Percentiles rank a stretch among this genome's conserved stretches.
These are phyloP conservation scores for Forsythia viridissima DNA, from an alignment of 257 asterid species.

Conservation along the genomic window DNA sequence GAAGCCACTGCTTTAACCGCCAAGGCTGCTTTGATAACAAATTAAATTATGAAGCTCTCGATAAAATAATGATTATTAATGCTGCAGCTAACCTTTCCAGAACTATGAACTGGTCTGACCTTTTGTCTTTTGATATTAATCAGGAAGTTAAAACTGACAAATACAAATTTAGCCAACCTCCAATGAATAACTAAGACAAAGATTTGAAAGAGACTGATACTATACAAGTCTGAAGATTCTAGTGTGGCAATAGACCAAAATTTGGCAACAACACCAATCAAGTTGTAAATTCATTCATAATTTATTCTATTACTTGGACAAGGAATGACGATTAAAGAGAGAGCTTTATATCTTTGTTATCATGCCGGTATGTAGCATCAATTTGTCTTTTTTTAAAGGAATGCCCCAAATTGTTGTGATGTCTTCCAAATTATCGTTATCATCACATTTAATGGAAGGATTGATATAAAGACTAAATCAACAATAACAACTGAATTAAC, in stretches of 20 bases:
- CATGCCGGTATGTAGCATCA: neutral
- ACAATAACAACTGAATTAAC: conserved; percentile 13
- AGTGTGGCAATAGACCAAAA: neutral
- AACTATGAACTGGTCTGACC: neutral
- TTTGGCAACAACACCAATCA: neutral
- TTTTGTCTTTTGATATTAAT: neutral
- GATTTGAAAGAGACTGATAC: conserved; percentile 10
- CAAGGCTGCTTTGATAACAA: neutral
- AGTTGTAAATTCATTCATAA: neutral
- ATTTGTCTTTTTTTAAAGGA: neutral
- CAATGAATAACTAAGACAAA: conserved; percentile 12
- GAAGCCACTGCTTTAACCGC: neutral
- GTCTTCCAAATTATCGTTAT: neutral
- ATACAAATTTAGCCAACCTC: conserved; percentile 3
- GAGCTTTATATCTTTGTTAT: neutral
- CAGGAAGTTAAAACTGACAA: neutral
- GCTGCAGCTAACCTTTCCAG: neutral
- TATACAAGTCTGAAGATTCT: neutral
- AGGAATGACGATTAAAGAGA: neutral
- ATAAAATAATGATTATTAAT: neutral
- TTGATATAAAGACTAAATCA: neutral
- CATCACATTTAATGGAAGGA: neutral
- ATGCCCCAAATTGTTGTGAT: neutral
- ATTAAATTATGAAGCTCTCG: neutral
- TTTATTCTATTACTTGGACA: neutral